phyloP scores from a whole-genome alignment of 2,329 filamentous ascomycete species.

The Talaromyces sp. region DNA sequence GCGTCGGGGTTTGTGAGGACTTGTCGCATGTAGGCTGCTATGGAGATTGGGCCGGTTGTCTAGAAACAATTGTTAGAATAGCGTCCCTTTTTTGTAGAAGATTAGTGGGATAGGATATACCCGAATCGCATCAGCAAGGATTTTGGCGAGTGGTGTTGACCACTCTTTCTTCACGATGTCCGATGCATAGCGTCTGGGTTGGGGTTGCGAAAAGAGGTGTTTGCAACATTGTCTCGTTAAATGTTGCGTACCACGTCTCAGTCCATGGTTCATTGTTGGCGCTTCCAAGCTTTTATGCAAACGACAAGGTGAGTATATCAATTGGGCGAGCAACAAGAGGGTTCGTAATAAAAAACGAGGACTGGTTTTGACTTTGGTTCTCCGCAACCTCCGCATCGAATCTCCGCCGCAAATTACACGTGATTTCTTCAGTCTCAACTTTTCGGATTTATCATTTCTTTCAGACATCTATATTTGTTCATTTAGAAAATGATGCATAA shows the following conservation, averaged over 20 bases:
- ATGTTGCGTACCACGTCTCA: conserved; percentile 25
- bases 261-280: conserved; percentile 28
- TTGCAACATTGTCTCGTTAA: conserved; percentile 14
- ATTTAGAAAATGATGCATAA: neutral
- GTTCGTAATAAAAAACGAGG: neutral
- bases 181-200: conserved; percentile 31
- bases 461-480: neutral
- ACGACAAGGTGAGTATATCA: neutral
- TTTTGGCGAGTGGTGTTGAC: conserved; percentile 89
- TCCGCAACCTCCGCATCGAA: conserved; percentile 16
- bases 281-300: neutral
- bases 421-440: conserved; percentile 5
- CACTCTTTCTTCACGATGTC: conserved; percentile 58
- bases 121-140: conserved; percentile 79
- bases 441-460: neutral
- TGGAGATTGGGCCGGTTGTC: conserved; percentile 84
- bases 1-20: conserved; percentile 86
- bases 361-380: neutral
- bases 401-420: conserved; percentile 14
- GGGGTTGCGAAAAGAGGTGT: neutral
- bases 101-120: conserved; percentile 30
- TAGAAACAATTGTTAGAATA: conserved; percentile 29
- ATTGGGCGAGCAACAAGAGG: neutral
- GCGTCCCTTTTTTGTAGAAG: too few species aligned
- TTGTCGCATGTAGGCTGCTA: conserved; percentile 97